These are phyloP conservation scores for Ocimum tenuiflorum DNA, from an alignment of 257 asterid species.

Conservation along the genomic window DNA sequence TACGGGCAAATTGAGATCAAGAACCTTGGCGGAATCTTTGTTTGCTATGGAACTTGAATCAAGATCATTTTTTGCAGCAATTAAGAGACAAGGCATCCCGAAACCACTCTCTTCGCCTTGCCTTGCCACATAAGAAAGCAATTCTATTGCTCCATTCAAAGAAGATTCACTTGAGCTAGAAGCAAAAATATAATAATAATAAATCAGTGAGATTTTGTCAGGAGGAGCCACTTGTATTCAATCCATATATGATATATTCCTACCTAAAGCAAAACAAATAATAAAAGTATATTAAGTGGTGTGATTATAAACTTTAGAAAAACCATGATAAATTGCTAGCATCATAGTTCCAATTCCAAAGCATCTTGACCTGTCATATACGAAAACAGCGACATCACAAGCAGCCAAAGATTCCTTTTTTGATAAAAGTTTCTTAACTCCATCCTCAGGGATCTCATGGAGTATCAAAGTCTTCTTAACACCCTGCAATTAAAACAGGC, in stretches of 20 bases:
- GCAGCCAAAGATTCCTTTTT: slow-evolving; percentile 66
- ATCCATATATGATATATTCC: slow-evolving; percentile 3
- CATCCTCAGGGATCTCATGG: slow-evolving; percentile 87
- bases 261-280: not conserved
- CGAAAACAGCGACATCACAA: slow-evolving; percentile 84
- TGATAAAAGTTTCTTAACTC: slow-evolving; percentile 50
- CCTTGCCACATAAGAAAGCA: slow-evolving; percentile 64
- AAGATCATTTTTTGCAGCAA: slow-evolving; percentile 82
- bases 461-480: slow-evolving; percentile 66
- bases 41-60: slow-evolving; percentile 48
- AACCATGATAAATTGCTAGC: not conserved
- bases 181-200: not conserved
- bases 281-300: not conserved
- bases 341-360: not conserved
- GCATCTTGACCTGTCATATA: slow-evolving; percentile 73
- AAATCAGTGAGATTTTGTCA: slow-evolving; percentile 9
- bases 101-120: slow-evolving; percentile 70
- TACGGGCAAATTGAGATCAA: slow-evolving; percentile 10
- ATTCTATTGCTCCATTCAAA: slow-evolving; percentile 64
- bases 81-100: slow-evolving; percentile 75
- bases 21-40: slow-evolving; percentile 72
- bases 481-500: slow-evolving; percentile 50
- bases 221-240: slow-evolving; percentile 11
- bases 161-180: slow-evolving; percentile 75
- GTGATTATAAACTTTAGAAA: not conserved